These are phyloP conservation scores for Hamamelis virginiana DNA, from an alignment of 164 flowering plant species.

Conservation along the genomic window DNA sequence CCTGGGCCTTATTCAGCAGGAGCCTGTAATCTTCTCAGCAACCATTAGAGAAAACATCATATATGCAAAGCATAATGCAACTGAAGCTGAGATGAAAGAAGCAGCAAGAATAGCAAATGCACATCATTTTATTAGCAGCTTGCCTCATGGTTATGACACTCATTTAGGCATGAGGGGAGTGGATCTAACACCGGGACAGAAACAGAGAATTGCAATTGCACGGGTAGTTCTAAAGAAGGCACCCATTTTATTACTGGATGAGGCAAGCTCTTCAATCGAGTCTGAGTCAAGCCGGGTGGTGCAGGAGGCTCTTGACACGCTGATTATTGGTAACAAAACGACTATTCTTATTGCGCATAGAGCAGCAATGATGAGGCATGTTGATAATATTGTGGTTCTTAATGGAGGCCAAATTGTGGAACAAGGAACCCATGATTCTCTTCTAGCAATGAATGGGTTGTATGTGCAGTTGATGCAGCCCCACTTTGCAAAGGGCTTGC, in stretches of 20 bases:
- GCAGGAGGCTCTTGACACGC: constrained; percentile 96
- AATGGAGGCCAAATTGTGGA: constrained; percentile 93
- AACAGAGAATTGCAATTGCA: constrained; percentile 96
- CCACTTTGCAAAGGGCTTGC: constrained; percentile 81
- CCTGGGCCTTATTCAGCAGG: constrained; percentile 92
- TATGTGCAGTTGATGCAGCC: constrained; percentile 96
- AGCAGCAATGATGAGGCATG: constrained; percentile 98
- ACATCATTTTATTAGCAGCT: constrained; percentile 95
- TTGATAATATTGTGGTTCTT: constrained; percentile 95
- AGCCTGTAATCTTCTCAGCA: constrained; percentile 90
- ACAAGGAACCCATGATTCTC: constrained; percentile 87
- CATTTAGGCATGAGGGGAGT: constrained; percentile 99
- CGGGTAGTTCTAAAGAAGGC: constrained; percentile 92
- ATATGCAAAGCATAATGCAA: constrained; percentile 96
- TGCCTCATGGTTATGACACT: constrained; percentile 96
- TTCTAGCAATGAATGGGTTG: constrained; percentile 75
- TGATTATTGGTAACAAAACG: constrained; percentile 96
- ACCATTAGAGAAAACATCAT: constrained; percentile 91
- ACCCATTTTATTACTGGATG: constrained; percentile 86
- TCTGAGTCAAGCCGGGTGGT: constrained; percentile 96
- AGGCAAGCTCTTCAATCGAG: constrained; percentile 93
- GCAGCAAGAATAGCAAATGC: constrained; percentile 99
- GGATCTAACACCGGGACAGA: constrained; percentile 95
- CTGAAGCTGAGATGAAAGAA: constrained; percentile 94
- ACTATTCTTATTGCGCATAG: constrained; percentile 91